Evolutionary conservation across 2,329 filamentous ascomycete genomes (phyloP).

Genomic region (Aureobasidium sp.): DNA sequence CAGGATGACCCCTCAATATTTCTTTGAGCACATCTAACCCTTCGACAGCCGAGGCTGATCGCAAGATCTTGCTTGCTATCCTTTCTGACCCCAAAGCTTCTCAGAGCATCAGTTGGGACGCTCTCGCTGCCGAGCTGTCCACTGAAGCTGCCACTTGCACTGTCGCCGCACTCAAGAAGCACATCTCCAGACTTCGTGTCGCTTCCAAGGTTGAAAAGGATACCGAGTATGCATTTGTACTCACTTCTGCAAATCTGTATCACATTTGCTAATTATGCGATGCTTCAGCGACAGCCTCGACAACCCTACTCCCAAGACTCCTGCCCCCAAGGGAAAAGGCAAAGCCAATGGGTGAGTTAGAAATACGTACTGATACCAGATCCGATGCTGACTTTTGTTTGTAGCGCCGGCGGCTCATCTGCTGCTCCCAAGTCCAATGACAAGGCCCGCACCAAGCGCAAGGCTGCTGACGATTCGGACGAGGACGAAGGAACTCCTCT

Average conservation of each 20-base stretch:
- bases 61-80: conserved; percentile 16
- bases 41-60: conserved; percentile 14
- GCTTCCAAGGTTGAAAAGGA: not conserved
- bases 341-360: conserved; percentile 1
- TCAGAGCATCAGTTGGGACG: conserved; percentile 7
- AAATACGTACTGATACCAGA: not conserved
- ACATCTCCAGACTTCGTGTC: conserved; percentile 4
- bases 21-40: not conserved
- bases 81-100: conserved; percentile 4
- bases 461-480: not conserved
- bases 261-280: not conserved
- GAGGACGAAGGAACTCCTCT: conserved; percentile 8
- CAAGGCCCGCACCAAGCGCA: not conserved
- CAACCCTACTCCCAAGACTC: conserved; percentile 2
- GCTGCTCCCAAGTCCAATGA: conserved; percentile 3
- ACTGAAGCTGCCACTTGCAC: conserved; percentile 6
- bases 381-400: not conserved
- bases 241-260: not conserved
- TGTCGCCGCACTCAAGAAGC: conserved; percentile 7
- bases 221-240: not conserved
- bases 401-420: not conserved
- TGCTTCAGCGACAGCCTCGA: not conserved
- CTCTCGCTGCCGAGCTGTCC: conserved; percentile 9
- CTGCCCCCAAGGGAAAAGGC: conserved; percentile 2
- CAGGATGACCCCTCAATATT: not conserved